A percentile compares a stretch with the other conserved stretches of the same genome.
Evolutionary conservation across 2,329 filamentous ascomycete species (phyloP).

Genomic region (Microcera coccophila): DNA sequence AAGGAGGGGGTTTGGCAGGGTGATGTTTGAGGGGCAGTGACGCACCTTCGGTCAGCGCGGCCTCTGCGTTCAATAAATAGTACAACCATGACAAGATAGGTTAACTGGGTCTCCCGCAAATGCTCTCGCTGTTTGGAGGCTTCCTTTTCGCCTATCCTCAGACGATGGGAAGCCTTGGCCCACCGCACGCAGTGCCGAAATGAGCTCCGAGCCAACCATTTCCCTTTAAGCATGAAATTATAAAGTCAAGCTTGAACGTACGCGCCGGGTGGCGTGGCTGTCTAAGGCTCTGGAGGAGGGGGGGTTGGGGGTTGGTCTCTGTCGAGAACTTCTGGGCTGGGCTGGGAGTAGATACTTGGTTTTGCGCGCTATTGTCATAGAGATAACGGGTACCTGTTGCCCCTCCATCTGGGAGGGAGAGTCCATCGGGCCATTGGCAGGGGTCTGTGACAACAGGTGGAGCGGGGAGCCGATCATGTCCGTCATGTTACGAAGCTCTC

Average conservation of each 20-base stretch:
- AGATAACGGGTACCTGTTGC: constrained; percentile 19
- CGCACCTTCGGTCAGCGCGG: constrained; percentile 25
- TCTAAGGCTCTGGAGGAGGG: neutral
- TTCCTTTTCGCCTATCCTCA: neutral
- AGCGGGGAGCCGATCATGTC: constrained; percentile 12
- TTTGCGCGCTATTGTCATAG: constrained; percentile 5
- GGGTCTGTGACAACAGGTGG: constrained; percentile 23
- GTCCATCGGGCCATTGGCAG: constrained; percentile 9
- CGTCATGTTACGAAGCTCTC: constrained; percentile 18
- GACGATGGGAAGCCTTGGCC: neutral
- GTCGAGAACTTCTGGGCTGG: constrained; percentile 2
- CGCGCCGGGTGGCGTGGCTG: no score
- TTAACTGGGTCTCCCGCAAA: no score
- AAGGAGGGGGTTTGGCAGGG: constrained; percentile 18
- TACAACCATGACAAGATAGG: no score
- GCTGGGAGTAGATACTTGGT: constrained; percentile 9
- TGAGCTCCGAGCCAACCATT: neutral
- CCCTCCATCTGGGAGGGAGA: constrained; percentile 18
- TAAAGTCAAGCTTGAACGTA: constrained; percentile 5
- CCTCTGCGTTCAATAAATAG: neutral
- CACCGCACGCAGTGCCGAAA: neutral
- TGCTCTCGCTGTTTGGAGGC: no score
- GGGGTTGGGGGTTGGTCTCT: constrained; percentile 9
- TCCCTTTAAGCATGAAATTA: constrained; percentile 25
- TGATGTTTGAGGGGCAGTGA: constrained; percentile 24